phyloP scores from a whole-genome alignment of 345 rosid genomes.

The Pugionium dolabratum region DNA sequence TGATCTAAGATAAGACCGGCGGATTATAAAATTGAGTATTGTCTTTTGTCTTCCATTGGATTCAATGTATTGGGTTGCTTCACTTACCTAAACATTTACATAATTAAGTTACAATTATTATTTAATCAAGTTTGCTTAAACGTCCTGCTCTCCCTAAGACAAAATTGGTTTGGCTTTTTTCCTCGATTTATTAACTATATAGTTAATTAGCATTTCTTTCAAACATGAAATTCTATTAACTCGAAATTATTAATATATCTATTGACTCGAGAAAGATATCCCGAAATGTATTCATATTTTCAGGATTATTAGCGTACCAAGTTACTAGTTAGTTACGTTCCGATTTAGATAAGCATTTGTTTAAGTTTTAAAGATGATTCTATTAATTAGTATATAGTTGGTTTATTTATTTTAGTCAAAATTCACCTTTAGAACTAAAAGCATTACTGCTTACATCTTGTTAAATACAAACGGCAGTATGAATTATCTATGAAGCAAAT shows the following conservation, averaged over 20 bases:
- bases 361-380: background rate
- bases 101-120: slow-evolving; percentile 19
- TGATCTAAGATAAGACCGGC: slow-evolving; percentile 42
- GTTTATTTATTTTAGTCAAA: too few relatives aligned
- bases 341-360: too few relatives aligned
- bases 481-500: too few relatives aligned
- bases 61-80: slow-evolving; percentile 41
- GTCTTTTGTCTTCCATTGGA: slow-evolving; percentile 28
- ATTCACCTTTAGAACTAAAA: too few relatives aligned
- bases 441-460: too few relatives aligned
- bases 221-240: slow-evolving; percentile 5
- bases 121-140: slow-evolving; percentile 26
- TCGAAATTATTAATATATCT: slow-evolving; percentile 8
- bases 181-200: background rate
- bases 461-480: background rate
- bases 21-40: slow-evolving; percentile 29
- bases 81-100: slow-evolving; percentile 26
- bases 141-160: slow-evolving; percentile 9
- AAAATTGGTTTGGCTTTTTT: slow-evolving; percentile 31
- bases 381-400: background rate
- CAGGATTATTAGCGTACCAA: too few relatives aligned
- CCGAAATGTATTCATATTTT: too few relatives aligned
- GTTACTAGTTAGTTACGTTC: too few relatives aligned
- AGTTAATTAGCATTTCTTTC: slow-evolving; percentile 7
- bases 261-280: background rate